A percentile compares a stretch with the other conserved stretches of the same genome.
These are phyloP conservation scores for Fusarium incarnatum DNA, from an alignment of 2,329 filamentous ascomycete genomes.

Conservation along the genomic window DNA sequence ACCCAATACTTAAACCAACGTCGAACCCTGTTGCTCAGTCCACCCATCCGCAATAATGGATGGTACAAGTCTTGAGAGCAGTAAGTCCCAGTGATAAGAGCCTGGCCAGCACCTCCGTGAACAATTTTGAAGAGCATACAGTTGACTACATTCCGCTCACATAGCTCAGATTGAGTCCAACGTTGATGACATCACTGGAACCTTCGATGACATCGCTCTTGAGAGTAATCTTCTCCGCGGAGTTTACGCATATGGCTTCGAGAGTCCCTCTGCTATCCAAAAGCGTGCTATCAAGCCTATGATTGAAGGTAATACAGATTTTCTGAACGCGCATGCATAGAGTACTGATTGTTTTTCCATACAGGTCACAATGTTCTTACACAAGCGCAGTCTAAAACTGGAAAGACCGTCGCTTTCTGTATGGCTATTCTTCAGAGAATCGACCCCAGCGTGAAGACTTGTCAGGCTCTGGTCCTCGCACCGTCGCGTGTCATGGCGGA, in stretches of 20 bases:
- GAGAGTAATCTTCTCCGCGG: constrained; percentile 97
- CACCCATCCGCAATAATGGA: constrained; percentile 86
- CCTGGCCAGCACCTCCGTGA: neutral
- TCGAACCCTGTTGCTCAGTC: neutral
- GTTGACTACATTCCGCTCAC: constrained; percentile 13
- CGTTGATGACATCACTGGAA: constrained; percentile 99
- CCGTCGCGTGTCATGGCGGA: constrained; percentile 98
- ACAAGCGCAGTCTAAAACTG: constrained; percentile 99
- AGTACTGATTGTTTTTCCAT: neutral
- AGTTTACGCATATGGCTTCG: constrained; percentile 99
- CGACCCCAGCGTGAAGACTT: constrained; percentile 92
- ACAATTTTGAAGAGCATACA: neutral
- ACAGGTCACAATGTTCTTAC: constrained; percentile 93
- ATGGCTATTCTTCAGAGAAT: constrained; percentile 99
- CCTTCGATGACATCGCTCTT: constrained; percentile 97
- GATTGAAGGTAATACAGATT: constrained; percentile 75
- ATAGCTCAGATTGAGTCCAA: constrained; percentile 99
- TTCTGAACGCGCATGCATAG: neutral
- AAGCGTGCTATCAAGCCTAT: constrained; percentile 99
- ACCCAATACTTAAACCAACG: neutral
- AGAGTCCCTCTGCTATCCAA: constrained; percentile 99
- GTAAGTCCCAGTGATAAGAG: neutral
- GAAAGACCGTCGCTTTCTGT: constrained; percentile 99
- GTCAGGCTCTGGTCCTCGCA: constrained; percentile 97
- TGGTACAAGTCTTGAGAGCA: constrained; percentile 78